Percentiles rank a stretch among this genome's conserved stretches.
phyloP scores from a whole-genome alignment of 176 grass and related monocot genomes.

The Chrysopogon serrulatus region DNA sequence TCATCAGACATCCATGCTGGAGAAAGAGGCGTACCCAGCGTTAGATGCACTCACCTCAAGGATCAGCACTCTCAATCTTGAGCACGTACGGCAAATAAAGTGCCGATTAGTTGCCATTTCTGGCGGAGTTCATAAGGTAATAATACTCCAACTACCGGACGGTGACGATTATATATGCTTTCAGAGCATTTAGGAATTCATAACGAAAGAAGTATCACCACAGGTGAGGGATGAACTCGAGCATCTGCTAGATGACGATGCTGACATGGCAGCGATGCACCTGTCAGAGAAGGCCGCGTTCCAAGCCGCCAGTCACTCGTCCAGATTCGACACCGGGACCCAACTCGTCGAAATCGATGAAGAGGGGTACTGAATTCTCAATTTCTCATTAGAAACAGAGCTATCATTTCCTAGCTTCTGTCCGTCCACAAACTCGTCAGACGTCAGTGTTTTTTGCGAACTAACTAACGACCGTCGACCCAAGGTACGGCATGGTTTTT shows the following conservation, averaged over 20 bases:
- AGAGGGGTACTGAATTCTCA: background rate
- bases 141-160: background rate
- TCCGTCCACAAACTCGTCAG: too few species aligned
- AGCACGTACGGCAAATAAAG: slow-evolving; percentile 67
- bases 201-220: too few species aligned
- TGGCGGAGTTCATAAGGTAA: slow-evolving; percentile 57
- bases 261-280: background rate
- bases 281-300: background rate
- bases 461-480: too few species aligned
- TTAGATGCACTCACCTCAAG: slow-evolving; percentile 66
- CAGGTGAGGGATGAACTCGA: background rate
- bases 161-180: too few species aligned
- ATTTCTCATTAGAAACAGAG: background rate
- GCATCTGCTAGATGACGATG: background rate
- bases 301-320: background rate
- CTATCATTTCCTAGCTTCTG: too few species aligned
- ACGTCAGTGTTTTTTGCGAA: too few species aligned
- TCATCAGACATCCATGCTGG: slow-evolving; percentile 37
- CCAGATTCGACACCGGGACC: background rate
- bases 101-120: slow-evolving; percentile 50
- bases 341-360: background rate
- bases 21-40: slow-evolving; percentile 70
- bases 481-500: background rate
- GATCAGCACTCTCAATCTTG: slow-evolving; percentile 68
- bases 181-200: background rate